Evolutionary conservation across 2,329 filamentous ascomycete species (phyloP).

Genomic region (Cladophialophora immunda): DNA sequence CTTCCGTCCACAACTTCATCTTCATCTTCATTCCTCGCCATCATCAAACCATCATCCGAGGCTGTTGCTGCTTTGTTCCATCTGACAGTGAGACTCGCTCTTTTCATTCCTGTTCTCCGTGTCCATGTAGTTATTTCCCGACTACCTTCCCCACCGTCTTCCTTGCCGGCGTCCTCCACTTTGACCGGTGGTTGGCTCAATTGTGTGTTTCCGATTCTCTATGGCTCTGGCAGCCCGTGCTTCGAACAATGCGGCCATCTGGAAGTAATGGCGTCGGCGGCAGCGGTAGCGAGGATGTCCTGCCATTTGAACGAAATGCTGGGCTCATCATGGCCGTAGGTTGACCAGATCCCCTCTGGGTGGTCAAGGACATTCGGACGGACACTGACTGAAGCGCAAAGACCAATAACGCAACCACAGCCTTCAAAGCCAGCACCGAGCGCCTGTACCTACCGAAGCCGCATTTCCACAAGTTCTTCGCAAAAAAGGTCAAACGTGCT

Average conservation of each 20-base stretch:
- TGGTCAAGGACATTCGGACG: neutral
- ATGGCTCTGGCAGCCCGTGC: neutral
- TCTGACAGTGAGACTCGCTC: neutral
- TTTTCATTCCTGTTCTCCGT: neutral
- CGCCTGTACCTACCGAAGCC: constrained; percentile 82
- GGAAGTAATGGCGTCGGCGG: neutral
- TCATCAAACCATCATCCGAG: neutral
- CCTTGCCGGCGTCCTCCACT: too few species aligned
- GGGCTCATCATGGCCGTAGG: constrained; percentile 28
- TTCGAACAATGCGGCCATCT: neutral
- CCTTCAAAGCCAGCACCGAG: constrained; percentile 92
- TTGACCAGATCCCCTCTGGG: neutral
- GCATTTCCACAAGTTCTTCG: constrained; percentile 88
- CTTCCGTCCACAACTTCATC: neutral
- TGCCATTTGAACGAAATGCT: constrained; percentile 22
- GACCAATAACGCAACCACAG: constrained; percentile 91
- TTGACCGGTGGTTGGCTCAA: neutral
- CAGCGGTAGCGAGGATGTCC: constrained; percentile 12
- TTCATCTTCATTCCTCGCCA: neutral
- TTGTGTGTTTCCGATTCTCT: neutral
- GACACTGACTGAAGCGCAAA: constrained; percentile 45
- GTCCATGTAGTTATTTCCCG: neutral
- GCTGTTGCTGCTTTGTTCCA: neutral
- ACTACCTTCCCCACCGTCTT: neutral
- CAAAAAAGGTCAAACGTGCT: constrained; percentile 80